Evolutionary conservation across 139 green algal genomes (phyloP), one percentile per base, ranked within the genome.

Genomic region (Chlamydomonas incerta): DNA sequence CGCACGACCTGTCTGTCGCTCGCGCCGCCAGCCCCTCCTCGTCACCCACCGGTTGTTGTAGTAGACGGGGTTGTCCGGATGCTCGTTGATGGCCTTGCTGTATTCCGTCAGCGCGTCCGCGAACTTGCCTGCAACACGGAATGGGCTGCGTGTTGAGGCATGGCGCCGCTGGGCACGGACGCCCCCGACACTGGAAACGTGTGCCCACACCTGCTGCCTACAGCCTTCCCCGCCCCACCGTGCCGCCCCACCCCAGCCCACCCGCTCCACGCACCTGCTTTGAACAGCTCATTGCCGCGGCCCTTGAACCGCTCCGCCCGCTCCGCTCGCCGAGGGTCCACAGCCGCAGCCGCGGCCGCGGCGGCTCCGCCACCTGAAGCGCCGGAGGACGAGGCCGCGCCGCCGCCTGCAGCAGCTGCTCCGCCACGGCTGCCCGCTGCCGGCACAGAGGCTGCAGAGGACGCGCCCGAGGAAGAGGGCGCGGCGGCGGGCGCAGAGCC

Each of bases 21-120:
- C n/a, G n/a, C n/a, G n/a, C n/a, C n/a, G n/a, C n/a, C 41, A 50
- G 41, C 41, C 52, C 21, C 76, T 3, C n/a, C n/a, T n/a, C n/a
- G n/a, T n/a, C n/a, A n/a, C n/a, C n/a, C 72, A 88, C 82, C 87
- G 79, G 86, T 94, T 94, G 76, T 86, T 92, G 79, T 82, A 88
- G 87, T 94, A 94, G 10, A 92, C 81, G 24, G 87, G 86, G 37
- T 81, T 88, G 29, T 79, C 69, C 0, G 88, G 88, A 81, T 92
- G 68, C 52, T 88, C 70, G 31, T 81, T 74, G 62, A 92, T 85
- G 10, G 91, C 91, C 72, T 87, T 85, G 63, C 72, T 87, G 91
- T 93, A 94, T 50, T 90, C 88, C 26, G 80, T 88, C 28, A 92
- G 46, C n/a, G 91, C 89, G 0, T 94, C 88, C 29, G 35, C 72